Evolutionary conservation across 2,329 filamentous ascomycete genomes (phyloP), one percentile per base, ranked within the genome.

Genomic region (Arthrobotrys sinensis): DNA sequence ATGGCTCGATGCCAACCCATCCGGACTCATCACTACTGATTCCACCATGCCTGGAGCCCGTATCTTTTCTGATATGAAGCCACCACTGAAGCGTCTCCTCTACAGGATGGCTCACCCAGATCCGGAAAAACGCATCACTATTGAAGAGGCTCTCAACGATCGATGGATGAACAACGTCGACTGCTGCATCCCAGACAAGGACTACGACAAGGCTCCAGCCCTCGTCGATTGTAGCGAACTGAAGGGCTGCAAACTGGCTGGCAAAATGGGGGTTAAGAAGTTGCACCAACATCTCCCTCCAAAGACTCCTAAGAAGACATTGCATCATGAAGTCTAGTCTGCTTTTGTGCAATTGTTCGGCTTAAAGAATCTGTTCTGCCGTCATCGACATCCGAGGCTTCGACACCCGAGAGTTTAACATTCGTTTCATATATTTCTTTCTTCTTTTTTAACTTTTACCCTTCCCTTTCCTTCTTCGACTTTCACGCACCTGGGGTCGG

Each of bases 31-130:
- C 19, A 85, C 90, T 48, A 84, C 86, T 16, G 90, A 92, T 63
- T 86, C 86, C 12, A 89, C 90, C 69, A 87, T 88, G 79, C 89
- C 91, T 79, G 85, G 86, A 32, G 88, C 89, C 14, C 88, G 94
- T 43, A 92, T 96, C 83, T 85, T 86, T 14, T 86, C 85, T 45
- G 86, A 94, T 80, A 90, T 90, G 81, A 90, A 91, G 34, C 89
- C 90, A 0, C 89, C 90, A 2, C 87, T 94, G 71, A 90, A 91
- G 76, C 89, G 91, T 10, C 85, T 96, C 3, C 85, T 97, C 10
- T 85, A 96, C 63, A 90, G 89, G 83, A 96, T 97, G 93, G 87
- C 97, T 36, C 90, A 97, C 83, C 93, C 93, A 0, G 86, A 94
- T 80, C 93, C 94, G 0, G 84, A 85, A 6, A 90, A 90, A 83